A percentile compares a stretch with the other conserved stretches of the same genome.
phyloP scores from a whole-genome alignment of 1,139 yeast genomes.

The Blastobotrys elegans region DNA sequence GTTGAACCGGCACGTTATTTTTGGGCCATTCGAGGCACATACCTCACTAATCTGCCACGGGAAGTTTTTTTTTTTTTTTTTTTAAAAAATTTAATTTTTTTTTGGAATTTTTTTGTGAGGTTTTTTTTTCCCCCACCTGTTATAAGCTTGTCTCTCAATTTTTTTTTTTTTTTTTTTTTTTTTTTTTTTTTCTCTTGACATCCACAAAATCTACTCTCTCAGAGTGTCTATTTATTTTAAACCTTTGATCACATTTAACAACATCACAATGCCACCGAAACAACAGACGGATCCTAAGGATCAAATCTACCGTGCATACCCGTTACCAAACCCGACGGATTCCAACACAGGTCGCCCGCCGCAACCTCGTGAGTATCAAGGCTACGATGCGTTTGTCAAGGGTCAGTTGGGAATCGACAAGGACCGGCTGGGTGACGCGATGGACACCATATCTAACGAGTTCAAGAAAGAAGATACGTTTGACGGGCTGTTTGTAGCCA shows the following conservation, averaged over 20 bases:
- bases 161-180: background rate
- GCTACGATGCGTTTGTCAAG: conserved; percentile 9
- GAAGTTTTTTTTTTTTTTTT: background rate
- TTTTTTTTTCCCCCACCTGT: background rate
- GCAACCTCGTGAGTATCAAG: conserved; percentile 4
- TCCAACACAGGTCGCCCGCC: conserved; percentile 1
- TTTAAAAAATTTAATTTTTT: background rate
- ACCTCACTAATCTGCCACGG: too few species aligned
- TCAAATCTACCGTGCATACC: conserved; percentile 8
- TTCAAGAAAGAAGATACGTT: conserved; percentile 1
- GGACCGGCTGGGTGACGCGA: background rate
- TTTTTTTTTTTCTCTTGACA: background rate
- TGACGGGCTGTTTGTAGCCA: conserved; percentile 9
- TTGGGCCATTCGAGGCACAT: too few species aligned
- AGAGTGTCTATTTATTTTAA: too few species aligned
- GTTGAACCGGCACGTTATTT: too few species aligned
- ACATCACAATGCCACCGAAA: conserved; percentile 6
- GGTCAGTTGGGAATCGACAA: conserved; percentile 8
- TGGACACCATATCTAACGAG: conserved; percentile 4
- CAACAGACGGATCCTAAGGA: background rate
- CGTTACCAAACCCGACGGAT: conserved; percentile 7
- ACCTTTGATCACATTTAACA: background rate
- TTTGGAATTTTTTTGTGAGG: background rate
- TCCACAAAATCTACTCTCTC: too few species aligned
- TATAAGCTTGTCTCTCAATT: background rate